Evolutionary conservation across 192 early-diverging fungal species (phyloP).

Genomic region (Backusella sp.): DNA sequence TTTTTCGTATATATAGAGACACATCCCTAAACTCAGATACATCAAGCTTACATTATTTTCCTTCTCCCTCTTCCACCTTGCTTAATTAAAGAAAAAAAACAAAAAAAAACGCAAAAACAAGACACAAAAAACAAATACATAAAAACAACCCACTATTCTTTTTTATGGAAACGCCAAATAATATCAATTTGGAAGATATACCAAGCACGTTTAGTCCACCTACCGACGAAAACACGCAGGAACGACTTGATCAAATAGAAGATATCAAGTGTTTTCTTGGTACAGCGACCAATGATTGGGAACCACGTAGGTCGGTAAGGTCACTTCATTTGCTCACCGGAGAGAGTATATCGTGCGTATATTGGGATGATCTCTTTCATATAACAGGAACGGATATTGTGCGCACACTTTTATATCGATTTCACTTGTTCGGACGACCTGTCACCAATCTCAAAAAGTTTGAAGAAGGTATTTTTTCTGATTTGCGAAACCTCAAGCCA

Average conservation of each 20-base stretch:
- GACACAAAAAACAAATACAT: neutral
- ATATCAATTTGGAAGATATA: neutral
- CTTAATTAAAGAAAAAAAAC: neutral
- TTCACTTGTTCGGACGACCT: constrained; percentile 85
- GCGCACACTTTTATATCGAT: constrained; percentile 83
- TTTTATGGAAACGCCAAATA: neutral
- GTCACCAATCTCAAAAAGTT: constrained; percentile 93
- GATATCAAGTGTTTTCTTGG: constrained; percentile 58
- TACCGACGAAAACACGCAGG: constrained; percentile 13
- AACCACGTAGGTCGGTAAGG: constrained; percentile 51
- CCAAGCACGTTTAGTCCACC: constrained; percentile 6
- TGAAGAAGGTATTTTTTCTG: constrained; percentile 97
- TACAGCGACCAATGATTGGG: constrained; percentile 68
- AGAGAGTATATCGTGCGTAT: constrained; percentile 88
- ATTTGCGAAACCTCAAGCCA: constrained; percentile 93
- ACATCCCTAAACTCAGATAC: neutral
- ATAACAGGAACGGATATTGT: constrained; percentile 98
- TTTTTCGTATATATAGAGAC: neutral
- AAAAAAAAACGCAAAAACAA: neutral
- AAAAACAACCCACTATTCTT: neutral
- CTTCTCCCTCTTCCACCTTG: neutral
- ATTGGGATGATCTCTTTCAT: constrained; percentile 91
- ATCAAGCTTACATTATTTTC: neutral
- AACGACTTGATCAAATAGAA: constrained; percentile 38
- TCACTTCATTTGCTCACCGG: constrained; percentile 74